Evolutionary conservation across 1,284 basidiomycete genomes (phyloP).

Genomic region (Dichomitus squalens): DNA sequence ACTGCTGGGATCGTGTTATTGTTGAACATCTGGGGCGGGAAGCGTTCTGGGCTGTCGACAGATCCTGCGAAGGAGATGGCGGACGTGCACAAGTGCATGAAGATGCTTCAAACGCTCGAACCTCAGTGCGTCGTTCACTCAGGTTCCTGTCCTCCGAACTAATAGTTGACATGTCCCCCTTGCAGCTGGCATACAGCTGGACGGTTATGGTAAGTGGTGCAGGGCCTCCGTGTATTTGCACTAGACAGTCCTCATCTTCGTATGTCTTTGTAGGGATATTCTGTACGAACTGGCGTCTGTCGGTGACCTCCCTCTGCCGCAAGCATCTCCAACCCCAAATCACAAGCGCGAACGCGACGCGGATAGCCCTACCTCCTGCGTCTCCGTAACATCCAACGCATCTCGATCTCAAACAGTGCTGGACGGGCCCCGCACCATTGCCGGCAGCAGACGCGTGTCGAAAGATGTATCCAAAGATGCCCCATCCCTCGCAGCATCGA

Average conservation of each 20-base stretch:
- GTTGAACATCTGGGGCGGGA: conserved; percentile 75
- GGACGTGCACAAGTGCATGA: conserved; percentile 74
- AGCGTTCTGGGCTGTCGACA: conserved; percentile 53
- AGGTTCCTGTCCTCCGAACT: neutral
- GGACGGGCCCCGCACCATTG: conserved; percentile 30
- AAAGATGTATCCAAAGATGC: conserved; percentile 27
- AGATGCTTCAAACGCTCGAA: conserved; percentile 57
- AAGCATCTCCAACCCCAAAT: conserved; percentile 44
- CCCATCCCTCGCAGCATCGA: conserved; percentile 14
- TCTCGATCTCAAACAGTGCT: neutral
- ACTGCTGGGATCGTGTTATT: conserved; percentile 70
- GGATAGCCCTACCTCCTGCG: conserved; percentile 40
- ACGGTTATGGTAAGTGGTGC: conserved; percentile 39
- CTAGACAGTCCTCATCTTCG: neutral
- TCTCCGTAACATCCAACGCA: conserved; percentile 2
- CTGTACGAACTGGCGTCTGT: conserved; percentile 68
- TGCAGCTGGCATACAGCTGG: conserved; percentile 51
- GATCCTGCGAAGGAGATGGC: conserved; percentile 65
- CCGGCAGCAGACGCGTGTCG: conserved; percentile 37
- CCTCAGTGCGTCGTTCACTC: conserved; percentile 38
- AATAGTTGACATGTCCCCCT: neutral
- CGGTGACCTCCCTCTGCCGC: conserved; percentile 65
- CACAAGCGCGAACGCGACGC: conserved; percentile 66
- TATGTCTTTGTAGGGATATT: conserved; percentile 54
- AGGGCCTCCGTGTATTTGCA: neutral